Evolutionary conservation across 495 filamentous ascomycete genomes (phyloP), one percentile per base, ranked within the genome.

Genomic region (Aspergillus campestris): DNA sequence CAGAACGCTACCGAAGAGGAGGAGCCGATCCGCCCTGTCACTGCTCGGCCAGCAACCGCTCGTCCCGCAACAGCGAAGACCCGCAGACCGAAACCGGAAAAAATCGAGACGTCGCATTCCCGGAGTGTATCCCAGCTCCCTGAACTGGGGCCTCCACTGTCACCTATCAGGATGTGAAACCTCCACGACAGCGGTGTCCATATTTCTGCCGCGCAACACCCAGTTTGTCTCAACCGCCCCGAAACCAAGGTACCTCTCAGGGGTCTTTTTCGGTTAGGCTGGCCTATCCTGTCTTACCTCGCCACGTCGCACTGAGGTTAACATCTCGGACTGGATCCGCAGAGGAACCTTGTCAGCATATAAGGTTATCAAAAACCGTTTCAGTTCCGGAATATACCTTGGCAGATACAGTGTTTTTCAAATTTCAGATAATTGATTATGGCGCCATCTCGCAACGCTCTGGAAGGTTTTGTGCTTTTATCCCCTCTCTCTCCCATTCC

Each of bases 131-230:
- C 73, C 2, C 69, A 71, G 40, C 62, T 75, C 29, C 73, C 74
- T n/a, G 73, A 78, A 57, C 68, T 90, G n/a, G 85, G 81, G 31
- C 84, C 84, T 6, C 86, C 86, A 27, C 67, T 89, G 36, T 87
- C 83, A 11, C 85, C 85, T 18, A 74, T 89, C 56, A 79, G 67
- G 49, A 72, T 74, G 13, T 74, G 52, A 58, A 29, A 28, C 8
- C 3, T 38, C 18, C 36, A 10, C 12, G 3, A 12, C 11, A 12
- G 14, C 18, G 3, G 13, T 34, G 35, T 13, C 6, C 10, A 45
- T 27, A 2, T 46, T 24, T 39, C 31, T 24, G 18, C 18, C 18
- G 18, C 18, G 18, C 18, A 24, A 24, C 4, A 24, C 18, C 18
- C 18, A 24, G 18, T 24, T 24, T 24, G 18, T 24, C 18, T 24